phyloP scores from a whole-genome alignment of 495 filamentous ascomycete species.

The Pseudoneurospora amorphoporcata region DNA sequence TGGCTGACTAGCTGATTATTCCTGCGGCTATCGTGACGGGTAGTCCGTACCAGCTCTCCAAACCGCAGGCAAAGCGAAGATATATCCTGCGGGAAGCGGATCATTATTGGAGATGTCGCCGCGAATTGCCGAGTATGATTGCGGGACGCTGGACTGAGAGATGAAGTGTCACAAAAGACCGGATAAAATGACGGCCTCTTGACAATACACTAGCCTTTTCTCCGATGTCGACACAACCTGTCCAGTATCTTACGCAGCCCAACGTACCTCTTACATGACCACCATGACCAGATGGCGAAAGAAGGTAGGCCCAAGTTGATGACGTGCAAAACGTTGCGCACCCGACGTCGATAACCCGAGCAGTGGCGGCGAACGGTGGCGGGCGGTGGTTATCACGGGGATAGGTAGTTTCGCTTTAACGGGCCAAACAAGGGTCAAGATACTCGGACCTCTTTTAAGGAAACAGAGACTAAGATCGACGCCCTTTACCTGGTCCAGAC shows the following conservation, averaged over 20 bases:
- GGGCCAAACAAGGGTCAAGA: constrained; percentile 19
- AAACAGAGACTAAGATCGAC: constrained; percentile 17
- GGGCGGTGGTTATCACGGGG: constrained; percentile 48
- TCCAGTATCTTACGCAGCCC: not conserved
- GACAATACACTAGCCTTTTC: not conserved
- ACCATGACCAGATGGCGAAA: not conserved
- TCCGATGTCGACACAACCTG: not conserved
- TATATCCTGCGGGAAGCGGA: not conserved
- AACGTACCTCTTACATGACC: not conserved
- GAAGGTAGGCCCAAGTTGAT: constrained; percentile 85
- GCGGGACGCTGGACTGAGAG: no score
- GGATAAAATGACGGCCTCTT: not conserved
- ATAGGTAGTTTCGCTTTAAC: not conserved
- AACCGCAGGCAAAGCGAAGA: not conserved
- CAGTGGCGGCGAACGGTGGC: constrained; percentile 59
- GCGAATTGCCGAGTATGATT: not conserved
- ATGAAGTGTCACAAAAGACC: no score
- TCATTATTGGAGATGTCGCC: not conserved
- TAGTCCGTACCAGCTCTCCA: not conserved
- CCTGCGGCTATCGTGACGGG: not conserved
- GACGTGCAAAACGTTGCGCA: constrained; percentile 76
- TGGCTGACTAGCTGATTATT: not conserved
- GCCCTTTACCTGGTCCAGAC: constrained; percentile 22
- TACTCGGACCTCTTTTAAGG: constrained; percentile 15
- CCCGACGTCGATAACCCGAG: constrained; percentile 69